phyloP scores from a whole-genome alignment of 108 stramenopile genomes.

The Stephanodiscus triporus region DNA sequence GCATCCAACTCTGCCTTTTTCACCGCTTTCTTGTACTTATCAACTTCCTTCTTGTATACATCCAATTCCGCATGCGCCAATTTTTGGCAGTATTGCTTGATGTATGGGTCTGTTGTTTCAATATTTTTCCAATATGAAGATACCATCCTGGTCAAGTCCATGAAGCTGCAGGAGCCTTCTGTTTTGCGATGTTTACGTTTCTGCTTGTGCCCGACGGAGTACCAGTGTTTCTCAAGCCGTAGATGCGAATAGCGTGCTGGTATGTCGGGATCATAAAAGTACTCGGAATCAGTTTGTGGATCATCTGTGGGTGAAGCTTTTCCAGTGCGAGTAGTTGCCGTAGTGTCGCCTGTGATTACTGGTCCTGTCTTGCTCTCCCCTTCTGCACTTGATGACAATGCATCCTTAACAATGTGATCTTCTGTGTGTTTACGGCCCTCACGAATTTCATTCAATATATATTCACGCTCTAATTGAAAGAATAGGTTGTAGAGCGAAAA shows the following conservation, averaged over 20 bases:
- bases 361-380: neutral
- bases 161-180: constrained; percentile 38
- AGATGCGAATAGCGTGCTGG: constrained; percentile 38
- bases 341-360: neutral
- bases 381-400: neutral
- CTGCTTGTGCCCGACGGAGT: constrained; percentile 26
- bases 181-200: constrained; percentile 51
- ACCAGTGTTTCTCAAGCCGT: constrained; percentile 40
- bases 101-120: constrained; percentile 24
- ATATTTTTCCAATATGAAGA: constrained; percentile 37
- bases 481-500: constrained; percentile 51
- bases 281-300: neutral
- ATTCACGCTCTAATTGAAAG: constrained; percentile 47
- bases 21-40: constrained; percentile 26
- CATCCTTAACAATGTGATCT: too few relatives aligned
- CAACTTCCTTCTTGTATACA: constrained; percentile 25
- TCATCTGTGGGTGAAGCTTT: neutral
- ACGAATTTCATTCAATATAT: constrained; percentile 10
- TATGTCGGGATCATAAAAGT: constrained; percentile 11
- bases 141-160: constrained; percentile 51
- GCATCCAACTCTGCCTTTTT: neutral
- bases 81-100: constrained; percentile 33
- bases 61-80: constrained; percentile 30
- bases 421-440: constrained; percentile 14
- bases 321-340: neutral